Conservation (phyloP, 306 rosid genomes). For the Cucurbita moschata region DNA sequence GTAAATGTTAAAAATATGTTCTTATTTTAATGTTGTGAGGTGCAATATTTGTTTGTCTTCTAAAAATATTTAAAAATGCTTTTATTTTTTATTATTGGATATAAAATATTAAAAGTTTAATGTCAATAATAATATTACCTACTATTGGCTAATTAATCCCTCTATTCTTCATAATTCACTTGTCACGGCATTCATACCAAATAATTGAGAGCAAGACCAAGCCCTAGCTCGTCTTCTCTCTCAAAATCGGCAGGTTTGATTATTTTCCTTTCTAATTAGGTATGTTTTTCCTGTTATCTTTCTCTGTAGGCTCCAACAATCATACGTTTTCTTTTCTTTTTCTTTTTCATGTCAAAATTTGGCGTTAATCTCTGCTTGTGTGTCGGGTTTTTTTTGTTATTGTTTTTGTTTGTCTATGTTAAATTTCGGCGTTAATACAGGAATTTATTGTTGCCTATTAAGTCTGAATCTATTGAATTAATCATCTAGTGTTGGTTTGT, state of each 20-base stretch:
- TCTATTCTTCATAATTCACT: too few species aligned
- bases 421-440: background rate
- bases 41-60: too few species aligned
- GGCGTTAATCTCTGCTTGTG: background rate
- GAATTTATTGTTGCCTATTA: background rate
- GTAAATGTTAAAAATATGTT: too few species aligned
- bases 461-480: background rate
- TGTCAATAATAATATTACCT: too few species aligned
- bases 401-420: background rate
- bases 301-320: background rate
- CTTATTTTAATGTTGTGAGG: too few species aligned
- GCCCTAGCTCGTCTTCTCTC: constrained; percentile 19
- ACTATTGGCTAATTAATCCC: too few species aligned
- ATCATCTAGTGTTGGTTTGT: background rate
- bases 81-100: too few species aligned
- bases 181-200: too few species aligned
- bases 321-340: background rate
- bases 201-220: background rate
- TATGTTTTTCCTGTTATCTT: background rate
- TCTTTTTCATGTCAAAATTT: background rate
- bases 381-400: background rate
- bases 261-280: background rate
- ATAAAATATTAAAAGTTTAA: too few species aligned
- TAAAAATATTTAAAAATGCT: too few species aligned
- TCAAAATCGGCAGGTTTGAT: background rate